Evolutionary conservation across 164 flowering plant genomes (phyloP).

Genomic region (Akebia trifoliata): DNA sequence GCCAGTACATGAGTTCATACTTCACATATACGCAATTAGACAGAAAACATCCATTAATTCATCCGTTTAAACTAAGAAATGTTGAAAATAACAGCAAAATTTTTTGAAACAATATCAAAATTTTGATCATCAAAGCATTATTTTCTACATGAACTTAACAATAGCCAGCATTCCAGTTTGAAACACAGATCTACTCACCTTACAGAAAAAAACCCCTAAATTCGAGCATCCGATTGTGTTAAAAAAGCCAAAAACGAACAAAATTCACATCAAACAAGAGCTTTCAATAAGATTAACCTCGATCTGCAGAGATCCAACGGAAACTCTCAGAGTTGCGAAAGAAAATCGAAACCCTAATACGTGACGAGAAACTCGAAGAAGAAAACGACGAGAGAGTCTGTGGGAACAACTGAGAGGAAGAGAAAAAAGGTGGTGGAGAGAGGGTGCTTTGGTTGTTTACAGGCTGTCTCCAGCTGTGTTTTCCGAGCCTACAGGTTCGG

Average conservation of each 20-base stretch:
- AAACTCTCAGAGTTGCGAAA: no score
- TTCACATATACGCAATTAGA: background rate
- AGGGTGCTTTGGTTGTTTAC: slow-evolving; percentile 43
- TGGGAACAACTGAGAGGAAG: slow-evolving; percentile 16
- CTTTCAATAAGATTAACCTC: background rate
- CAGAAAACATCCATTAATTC: background rate
- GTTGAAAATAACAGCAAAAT: background rate
- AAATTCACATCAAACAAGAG: slow-evolving; percentile 9
- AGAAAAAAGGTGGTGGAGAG: slow-evolving; percentile 9
- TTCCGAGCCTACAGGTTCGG: slow-evolving; percentile 15
- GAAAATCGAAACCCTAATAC: slow-evolving; percentile 11
- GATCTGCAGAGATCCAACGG: slow-evolving; percentile 20
- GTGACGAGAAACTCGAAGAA: slow-evolving; percentile 10
- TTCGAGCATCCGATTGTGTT: slow-evolving; percentile 10
- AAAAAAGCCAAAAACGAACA: slow-evolving; percentile 5
- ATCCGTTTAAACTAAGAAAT: background rate
- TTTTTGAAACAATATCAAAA: background rate
- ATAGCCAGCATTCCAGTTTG: slow-evolving; percentile 4
- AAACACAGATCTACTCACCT: slow-evolving; percentile 7
- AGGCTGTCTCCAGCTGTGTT: slow-evolving; percentile 56
- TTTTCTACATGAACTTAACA: slow-evolving; percentile 4
- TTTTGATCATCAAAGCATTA: background rate
- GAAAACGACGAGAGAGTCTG: slow-evolving; percentile 11
- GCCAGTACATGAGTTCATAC: background rate
- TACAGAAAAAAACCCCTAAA: slow-evolving; percentile 2